phyloP scores from a whole-genome alignment of 331 rosid genomes.

The Telfairia occidentalis region DNA sequence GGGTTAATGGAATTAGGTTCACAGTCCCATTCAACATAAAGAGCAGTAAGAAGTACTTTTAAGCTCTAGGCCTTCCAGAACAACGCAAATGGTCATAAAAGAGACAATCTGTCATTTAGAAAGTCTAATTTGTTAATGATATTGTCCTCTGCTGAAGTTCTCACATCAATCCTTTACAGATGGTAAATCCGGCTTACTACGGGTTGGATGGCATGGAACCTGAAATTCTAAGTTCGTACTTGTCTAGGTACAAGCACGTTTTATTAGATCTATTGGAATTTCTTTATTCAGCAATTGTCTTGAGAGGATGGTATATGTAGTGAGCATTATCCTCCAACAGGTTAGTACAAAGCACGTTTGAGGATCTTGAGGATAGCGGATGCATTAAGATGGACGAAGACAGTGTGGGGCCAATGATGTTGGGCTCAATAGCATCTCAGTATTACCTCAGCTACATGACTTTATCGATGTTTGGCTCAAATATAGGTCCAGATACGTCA shows the following conservation, averaged over 20 bases:
- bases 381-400: conserved; percentile 75
- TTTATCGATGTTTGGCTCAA: conserved; percentile 89
- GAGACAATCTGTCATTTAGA: background rate
- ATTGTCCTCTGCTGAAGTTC: background rate
- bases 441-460: conserved; percentile 92
- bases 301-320: background rate
- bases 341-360: conserved; percentile 70
- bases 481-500: conserved; percentile 81
- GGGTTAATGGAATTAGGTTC: background rate
- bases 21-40: background rate
- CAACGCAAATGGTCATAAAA: background rate
- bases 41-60: background rate
- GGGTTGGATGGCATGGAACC: conserved; percentile 68
- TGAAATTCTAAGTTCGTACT: conserved; percentile 52
- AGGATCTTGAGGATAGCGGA: conserved; percentile 97
- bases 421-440: conserved; percentile 92
- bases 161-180: conserved; percentile 29
- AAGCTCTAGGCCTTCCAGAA: background rate
- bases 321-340: conserved; percentile 33
- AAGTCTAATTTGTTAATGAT: background rate
- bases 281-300: background rate
- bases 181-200: conserved; percentile 90
- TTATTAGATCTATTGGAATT: conserved; percentile 15
- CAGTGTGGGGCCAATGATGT: conserved; percentile 58
- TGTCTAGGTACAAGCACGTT: conserved; percentile 64